Percentiles rank a stretch among this genome's conserved stretches.
Evolutionary conservation across 2,329 filamentous ascomycete species (phyloP).

Genomic region (Fusarium dimerum): DNA sequence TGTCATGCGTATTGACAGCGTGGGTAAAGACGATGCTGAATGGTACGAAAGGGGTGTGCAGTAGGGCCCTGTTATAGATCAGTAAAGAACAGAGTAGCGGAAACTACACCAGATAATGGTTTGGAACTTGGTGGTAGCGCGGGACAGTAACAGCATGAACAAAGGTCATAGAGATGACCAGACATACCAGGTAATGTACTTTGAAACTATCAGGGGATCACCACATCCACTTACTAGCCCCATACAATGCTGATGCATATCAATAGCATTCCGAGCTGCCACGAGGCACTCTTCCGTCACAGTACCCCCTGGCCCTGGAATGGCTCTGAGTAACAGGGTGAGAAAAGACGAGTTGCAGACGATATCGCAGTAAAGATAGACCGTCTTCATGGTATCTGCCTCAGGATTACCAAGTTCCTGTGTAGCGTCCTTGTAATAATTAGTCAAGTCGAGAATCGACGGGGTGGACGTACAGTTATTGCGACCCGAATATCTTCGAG

Average conservation of each 20-base stretch:
- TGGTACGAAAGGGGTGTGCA: constrained; percentile 39
- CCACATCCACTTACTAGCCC: constrained; percentile 23
- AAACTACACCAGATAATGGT: too few relatives aligned
- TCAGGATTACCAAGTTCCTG: background rate
- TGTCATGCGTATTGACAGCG: constrained; percentile 23
- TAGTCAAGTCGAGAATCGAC: background rate
- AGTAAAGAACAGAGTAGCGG: too few relatives aligned
- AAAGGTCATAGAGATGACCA: fast-evolving
- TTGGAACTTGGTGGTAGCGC: background rate
- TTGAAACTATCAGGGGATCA: constrained; percentile 32
- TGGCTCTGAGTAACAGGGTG: constrained; percentile 34
- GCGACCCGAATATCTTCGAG: constrained; percentile 12
- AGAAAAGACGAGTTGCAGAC: constrained; percentile 38
- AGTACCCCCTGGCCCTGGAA: background rate
- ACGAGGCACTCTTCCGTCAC: constrained; percentile 29
- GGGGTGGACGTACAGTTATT: constrained; percentile 4
- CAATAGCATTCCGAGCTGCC: constrained; percentile 35
- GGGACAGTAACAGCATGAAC: too few relatives aligned
- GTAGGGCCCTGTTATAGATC: constrained; percentile 32
- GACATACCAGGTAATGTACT: constrained; percentile 38
- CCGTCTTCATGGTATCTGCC: constrained; percentile 26
- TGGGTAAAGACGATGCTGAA: constrained; percentile 40
- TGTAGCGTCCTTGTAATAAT: constrained; percentile 7
- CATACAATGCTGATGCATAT: constrained; percentile 37
- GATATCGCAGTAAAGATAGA: constrained; percentile 36